Evolutionary conservation across 2,329 filamentous ascomycete genomes (phyloP), one percentile per base, ranked within the genome.

Genomic region (Fusarium kyushuense): DNA sequence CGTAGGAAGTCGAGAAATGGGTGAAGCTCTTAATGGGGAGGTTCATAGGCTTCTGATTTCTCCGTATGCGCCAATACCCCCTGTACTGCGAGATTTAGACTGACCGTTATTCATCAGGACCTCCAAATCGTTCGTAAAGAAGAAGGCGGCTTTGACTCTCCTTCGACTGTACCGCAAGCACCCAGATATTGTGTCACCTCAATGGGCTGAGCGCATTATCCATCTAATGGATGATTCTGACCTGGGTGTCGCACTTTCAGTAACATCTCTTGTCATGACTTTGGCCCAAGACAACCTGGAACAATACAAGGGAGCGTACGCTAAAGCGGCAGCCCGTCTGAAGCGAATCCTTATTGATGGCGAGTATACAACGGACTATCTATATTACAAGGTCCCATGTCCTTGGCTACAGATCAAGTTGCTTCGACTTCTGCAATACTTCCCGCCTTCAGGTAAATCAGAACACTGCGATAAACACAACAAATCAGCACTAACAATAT

Each of bases 321-420:
- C 94, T 67, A 99, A 98, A 81, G 95, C 95, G 32, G 95, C 95
- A 1, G 92, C 93, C 65, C 86, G 94, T 58, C 80, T 99, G 73
- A 97, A 97, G 82, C 90, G 92, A 70, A 92, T 98, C 70, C 86
- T 97, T 17, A 90, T 98, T 27, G 95, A 98, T 72, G 91, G 91
- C 67, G 95, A 99, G 72, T 96, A 93, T 75, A 88, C 93, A 1
- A 87, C 89, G 57, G 96, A 98, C 77, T 99, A 99, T 77, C 87
- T 97, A 27, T 99, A 99, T 83, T 99, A 99, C 84, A 97, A 97
- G 76, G 96, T 99, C n/a, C 96, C 96, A 2, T 99, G 96, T 76
- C 96, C 96, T 4, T 99, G 96, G 96, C 90, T 99, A 59, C 94
- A 98, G 80, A 92, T 98, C 75, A 99, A 99, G 82, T 86, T 99